phyloP scores from a whole-genome alignment of 2,329 filamentous ascomycete genomes.

The Trichoderma sp. region DNA sequence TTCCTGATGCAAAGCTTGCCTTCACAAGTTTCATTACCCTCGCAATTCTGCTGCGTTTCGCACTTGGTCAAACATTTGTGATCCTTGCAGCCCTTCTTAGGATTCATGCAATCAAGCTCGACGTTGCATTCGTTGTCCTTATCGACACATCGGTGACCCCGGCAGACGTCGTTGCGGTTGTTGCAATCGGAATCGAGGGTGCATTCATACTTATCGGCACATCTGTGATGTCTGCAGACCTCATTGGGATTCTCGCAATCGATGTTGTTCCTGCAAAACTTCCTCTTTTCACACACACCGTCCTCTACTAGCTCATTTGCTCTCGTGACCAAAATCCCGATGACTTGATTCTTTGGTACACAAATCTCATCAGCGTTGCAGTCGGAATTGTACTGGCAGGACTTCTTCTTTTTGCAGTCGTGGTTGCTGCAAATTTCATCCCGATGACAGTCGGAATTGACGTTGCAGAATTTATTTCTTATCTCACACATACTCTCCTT shows the following conservation, averaged over 20 bases:
- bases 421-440: background rate
- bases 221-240: background rate
- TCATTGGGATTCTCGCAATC: too few relatives aligned
- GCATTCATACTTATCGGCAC: background rate
- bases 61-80: background rate
- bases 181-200: background rate
- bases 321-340: too few relatives aligned
- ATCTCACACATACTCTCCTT: background rate
- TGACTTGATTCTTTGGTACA: too few relatives aligned
- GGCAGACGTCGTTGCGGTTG: too few relatives aligned
- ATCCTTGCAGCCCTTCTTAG: background rate
- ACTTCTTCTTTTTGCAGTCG: too few relatives aligned
- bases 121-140: too few relatives aligned
- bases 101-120: background rate
- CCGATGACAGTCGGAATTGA: background rate
- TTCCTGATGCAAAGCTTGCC: background rate
- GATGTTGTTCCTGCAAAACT: too few relatives aligned
- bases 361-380: too few relatives aligned
- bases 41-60: background rate
- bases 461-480: background rate
- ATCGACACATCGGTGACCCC: too few relatives aligned
- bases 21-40: background rate
- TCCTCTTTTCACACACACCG: too few relatives aligned
- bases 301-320: background rate
- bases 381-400: too few relatives aligned